Evolutionary conservation across 1,284 basidiomycete species (phyloP), one percentile per base, ranked within the genome.

Genomic region (Malassezia globosa): DNA sequence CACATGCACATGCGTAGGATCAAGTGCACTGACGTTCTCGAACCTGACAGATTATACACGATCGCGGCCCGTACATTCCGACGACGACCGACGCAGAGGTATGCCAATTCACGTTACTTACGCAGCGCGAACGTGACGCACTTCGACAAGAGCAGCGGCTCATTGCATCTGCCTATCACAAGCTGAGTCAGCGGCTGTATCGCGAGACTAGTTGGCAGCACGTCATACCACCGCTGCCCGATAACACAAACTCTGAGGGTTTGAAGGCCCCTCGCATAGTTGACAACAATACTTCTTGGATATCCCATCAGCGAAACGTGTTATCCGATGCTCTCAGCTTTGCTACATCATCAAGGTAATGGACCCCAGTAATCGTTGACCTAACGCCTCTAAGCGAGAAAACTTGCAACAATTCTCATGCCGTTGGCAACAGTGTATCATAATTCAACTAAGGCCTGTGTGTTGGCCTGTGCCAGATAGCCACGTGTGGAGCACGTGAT

Each of bases 91-190:
- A 37, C 21, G 35, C 10, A 2, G 33, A 19, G 5, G 10, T 37
- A 25, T 25, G 35, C 21, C 10, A n/a, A 13, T 34, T 36, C 7
- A 44, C 19, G n/a, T n/a, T n/a, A n/a, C n/a, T n/a, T n/a, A 6
- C 23, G 24, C 33, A 52, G 40, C 50, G 50, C 19, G 50, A 52
- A 16, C 41, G 44, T 34, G 37, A 42, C 27, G 44, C 39, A 14
- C 39, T 52, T 14, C 44, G 45, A 7, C 50, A 41, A 16, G 50
- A 52, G 23, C 34, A 41, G 23, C 24, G 34, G 14, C 46, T 52
- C 11, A 52, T 52, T 38, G 39, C 50, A 2, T 52, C 50, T 3
- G 50, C 50, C 10, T 52, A 35, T 29, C 50, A 52, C 10, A 37
- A 36, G 10, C 35, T 52, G 13, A 42, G 44, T 16, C 27, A 42